These are phyloP conservation scores for Saccharomycopsis phalli DNA, from an alignment of 1,139 yeast genomes.

Conservation along the genomic window DNA sequence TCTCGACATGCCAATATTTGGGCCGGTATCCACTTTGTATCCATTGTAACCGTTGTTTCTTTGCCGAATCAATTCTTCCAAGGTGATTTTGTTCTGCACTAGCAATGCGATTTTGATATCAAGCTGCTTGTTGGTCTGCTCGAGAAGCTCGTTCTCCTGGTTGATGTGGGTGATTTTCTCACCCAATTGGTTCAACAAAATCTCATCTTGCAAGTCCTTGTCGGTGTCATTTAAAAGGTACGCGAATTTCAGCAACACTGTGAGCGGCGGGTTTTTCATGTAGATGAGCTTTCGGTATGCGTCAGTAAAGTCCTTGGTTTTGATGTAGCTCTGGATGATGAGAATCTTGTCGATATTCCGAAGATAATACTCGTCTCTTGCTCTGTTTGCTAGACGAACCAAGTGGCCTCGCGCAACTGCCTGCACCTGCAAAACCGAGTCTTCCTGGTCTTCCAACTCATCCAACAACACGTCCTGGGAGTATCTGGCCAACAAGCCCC, in stretches of 20 bases:
- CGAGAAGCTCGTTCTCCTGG: constrained; percentile 56
- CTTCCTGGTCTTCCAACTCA: constrained; percentile 36
- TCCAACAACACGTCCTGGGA: constrained; percentile 41
- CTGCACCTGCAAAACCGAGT: constrained; percentile 30
- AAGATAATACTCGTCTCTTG: constrained; percentile 44
- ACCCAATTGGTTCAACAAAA: constrained; percentile 57
- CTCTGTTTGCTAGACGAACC: constrained; percentile 26
- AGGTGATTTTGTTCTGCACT: constrained; percentile 68
- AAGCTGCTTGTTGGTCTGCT: constrained; percentile 66
- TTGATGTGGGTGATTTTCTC: constrained; percentile 60
- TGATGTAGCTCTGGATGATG: constrained; percentile 63
- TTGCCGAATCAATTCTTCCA: constrained; percentile 62
- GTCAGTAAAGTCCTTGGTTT: constrained; percentile 56
- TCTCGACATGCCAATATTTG: constrained; percentile 20
- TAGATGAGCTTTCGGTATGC: constrained; percentile 69
- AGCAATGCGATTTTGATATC: constrained; percentile 74
- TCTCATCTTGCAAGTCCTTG: constrained; percentile 67
- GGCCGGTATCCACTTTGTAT: constrained; percentile 24
- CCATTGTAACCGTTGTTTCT: constrained; percentile 32
- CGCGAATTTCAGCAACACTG: constrained; percentile 71
- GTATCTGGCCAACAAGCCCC: constrained; percentile 44
- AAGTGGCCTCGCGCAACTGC: constrained; percentile 30
- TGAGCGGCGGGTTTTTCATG: constrained; percentile 67
- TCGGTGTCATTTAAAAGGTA: constrained; percentile 69
- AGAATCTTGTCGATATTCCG: constrained; percentile 50